Conservation (phyloP, 2,329 filamentous ascomycete genomes). For the Drechslerella dactyloides region DNA sequence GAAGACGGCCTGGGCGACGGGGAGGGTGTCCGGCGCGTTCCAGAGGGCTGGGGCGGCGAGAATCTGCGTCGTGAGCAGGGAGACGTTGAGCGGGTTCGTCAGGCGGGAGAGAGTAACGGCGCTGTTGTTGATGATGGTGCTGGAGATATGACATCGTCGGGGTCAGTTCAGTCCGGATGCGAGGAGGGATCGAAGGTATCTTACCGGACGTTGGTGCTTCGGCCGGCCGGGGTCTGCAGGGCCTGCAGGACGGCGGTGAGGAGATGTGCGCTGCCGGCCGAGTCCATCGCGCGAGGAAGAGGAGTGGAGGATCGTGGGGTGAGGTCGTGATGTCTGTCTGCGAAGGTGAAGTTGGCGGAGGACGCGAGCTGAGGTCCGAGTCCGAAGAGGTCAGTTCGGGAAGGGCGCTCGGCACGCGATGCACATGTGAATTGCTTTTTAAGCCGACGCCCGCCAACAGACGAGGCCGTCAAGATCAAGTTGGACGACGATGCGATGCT, state of each 20-base stretch:
- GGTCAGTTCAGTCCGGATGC: background rate
- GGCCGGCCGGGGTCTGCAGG: constrained; percentile 40
- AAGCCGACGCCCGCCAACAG: constrained; percentile 28
- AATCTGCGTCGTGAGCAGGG: constrained; percentile 74
- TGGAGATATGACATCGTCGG: constrained; percentile 18
- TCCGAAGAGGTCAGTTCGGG: too few relatives aligned
- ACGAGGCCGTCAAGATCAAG: background rate
- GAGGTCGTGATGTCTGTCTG: constrained; percentile 13
- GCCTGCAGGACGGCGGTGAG: constrained; percentile 41
- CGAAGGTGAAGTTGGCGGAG: background rate
- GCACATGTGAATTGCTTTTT: constrained; percentile 37
- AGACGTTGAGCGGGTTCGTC: constrained; percentile 76
- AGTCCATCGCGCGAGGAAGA: constrained; percentile 30
- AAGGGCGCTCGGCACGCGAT: constrained; percentile 42
- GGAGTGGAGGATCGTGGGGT: constrained; percentile 4
- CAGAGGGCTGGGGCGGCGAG: constrained; percentile 75
- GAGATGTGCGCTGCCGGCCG: constrained; percentile 44
- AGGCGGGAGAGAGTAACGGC: constrained; percentile 72
- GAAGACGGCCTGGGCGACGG: constrained; percentile 70
- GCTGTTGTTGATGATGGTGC: constrained; percentile 58
- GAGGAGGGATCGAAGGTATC: constrained; percentile 1
- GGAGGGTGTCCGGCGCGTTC: constrained; percentile 67
- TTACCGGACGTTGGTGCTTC: constrained; percentile 46
- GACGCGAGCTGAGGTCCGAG: constrained; percentile 30
- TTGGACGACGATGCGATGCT: background rate